Evolutionary conservation across 768 basidiomycete species (phyloP), one percentile per base, ranked within the genome.

Genomic region (Termitomyces titanicus): DNA sequence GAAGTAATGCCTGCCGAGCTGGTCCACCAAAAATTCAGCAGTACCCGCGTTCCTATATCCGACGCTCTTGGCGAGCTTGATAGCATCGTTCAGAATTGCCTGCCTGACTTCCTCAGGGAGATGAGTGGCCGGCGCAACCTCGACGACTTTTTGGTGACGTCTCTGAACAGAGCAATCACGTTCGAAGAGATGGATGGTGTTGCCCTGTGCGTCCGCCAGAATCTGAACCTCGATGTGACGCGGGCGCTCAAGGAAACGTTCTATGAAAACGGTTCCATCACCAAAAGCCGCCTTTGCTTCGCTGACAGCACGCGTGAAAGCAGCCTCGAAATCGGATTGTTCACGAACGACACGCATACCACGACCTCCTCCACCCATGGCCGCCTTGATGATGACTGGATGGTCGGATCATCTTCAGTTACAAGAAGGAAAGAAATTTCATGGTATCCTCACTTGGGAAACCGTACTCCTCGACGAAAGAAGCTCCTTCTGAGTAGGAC

Each of bases 321-420:
- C 78, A 54, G 82, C 77, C 74, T 93, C 81, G 80, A 98, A 98
- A 63, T 93, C 89, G 29, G 87, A 86, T 70, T 95, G 89, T 66
- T 94, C 92, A 59, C 93, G 86, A 33, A 99, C 97, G 53, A 99
- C 96, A 65, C 97, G 91, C 97, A 98, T 99, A 57, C 97, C 97
- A 63, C 96, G 92, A 51, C 97, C 97, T 63, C 96, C 96, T 55
- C 95, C 96, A 55, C 96, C 96, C 92, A 97, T 95, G 9, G 96
- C 96, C 37, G 97, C 97, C 75, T 98, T 99, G 83, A 99, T 98
- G 71, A 99, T 98, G 52, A 99, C 94, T 87, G 46, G 25, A 35
- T 31, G 18, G 46, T 54, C n/a, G 20, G n/a, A n/a, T n/a, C 22
- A 42, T 38, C 49, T 17, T 63, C 45, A 40, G 50, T 47, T 42